Evolutionary conservation across 129 eudicot species (phyloP), one percentile per base, ranked within the genome.

Genomic region (Artemisia tridentata): DNA sequence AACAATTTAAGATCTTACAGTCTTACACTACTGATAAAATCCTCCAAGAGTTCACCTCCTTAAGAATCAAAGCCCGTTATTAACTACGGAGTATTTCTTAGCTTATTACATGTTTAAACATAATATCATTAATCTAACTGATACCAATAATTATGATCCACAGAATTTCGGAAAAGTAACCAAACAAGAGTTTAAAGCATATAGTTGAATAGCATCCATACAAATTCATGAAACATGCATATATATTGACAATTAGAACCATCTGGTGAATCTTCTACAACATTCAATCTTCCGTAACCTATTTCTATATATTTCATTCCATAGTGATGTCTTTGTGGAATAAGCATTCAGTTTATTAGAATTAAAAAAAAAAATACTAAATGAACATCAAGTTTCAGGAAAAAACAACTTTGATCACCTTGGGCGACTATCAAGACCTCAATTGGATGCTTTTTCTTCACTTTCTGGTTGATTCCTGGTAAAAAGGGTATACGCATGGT

Each of bases 381-480:
- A 67, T 29, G 63, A 75, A 69, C 71, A 69, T 51, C 65, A 27
- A 46, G 41, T 13, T 16, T 43, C 56, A 16, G 29, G 8, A 27
- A 63, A 77, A 51, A 8, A 17, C 10, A 29, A 19, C 7, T 29
- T 62, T 63, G 43, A 52, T 77, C 71, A 63, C 72, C 66, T 77
- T 77, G 53, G 17, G 31, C 18, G 14, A 61, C 72, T 25, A 69
- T 18, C 25, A 68, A 69, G 34, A 69, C 66, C 50, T 70, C 25
- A 38, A 62, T 60, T 16, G 41, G n/a, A 72, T 72, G 63, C 61
- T 75, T 55, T 47, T 66, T 34, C 61, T 75, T 75, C 73, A 66
- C 50, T 45, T 63, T 12, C 51, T 57, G 55, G 61, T 19, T n/a
- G 21, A 76, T 76, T 53, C 75, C 80, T 77, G 80, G 51, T 61